phyloP scores from a whole-genome alignment of 2,329 filamentous ascomycete species.

The Bisporella sp. region DNA sequence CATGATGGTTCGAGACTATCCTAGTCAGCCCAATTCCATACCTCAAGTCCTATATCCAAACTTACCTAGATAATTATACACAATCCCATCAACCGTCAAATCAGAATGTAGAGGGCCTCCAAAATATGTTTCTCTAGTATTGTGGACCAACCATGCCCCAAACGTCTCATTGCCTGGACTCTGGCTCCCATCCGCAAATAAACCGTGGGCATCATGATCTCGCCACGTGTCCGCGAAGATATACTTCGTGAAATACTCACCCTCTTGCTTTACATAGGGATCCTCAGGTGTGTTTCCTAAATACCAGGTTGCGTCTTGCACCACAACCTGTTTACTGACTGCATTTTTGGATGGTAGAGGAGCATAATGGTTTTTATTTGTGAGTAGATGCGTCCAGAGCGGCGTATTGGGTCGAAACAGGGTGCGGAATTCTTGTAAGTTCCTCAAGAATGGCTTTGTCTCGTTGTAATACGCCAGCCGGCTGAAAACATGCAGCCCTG shows the following conservation, averaged over 20 bases:
- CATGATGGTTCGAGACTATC: constrained; percentile 53
- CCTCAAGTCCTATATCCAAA: neutral
- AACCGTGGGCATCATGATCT: constrained; percentile 49
- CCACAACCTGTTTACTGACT: constrained; percentile 36
- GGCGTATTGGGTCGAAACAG: constrained; percentile 52
- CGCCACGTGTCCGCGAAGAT: constrained; percentile 53
- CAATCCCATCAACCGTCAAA: constrained; percentile 55
- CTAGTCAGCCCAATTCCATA: neutral
- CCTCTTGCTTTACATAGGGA: constrained; percentile 46
- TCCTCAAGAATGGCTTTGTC: constrained; percentile 46
- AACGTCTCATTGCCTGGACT: constrained; percentile 45
- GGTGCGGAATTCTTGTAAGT: constrained; percentile 54
- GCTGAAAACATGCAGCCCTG: constrained; percentile 54
- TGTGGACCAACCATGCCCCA: constrained; percentile 58
- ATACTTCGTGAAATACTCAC: constrained; percentile 62
- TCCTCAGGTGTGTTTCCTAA: constrained; percentile 46
- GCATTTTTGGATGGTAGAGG: constrained; percentile 41
- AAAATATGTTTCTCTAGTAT: constrained; percentile 56
- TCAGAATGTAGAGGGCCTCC: constrained; percentile 57
- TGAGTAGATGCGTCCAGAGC: constrained; percentile 57
- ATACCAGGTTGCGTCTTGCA: constrained; percentile 60
- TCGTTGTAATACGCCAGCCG: constrained; percentile 53
- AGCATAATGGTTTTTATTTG: constrained; percentile 47
- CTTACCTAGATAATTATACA: constrained; percentile 53
- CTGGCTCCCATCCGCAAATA: constrained; percentile 43